A percentile compares a stretch with the other conserved stretches of the same genome.
Conservation (phyloP, 1,284 basidiomycete genomes). For the Ceratobasidium sp. region DNA sequence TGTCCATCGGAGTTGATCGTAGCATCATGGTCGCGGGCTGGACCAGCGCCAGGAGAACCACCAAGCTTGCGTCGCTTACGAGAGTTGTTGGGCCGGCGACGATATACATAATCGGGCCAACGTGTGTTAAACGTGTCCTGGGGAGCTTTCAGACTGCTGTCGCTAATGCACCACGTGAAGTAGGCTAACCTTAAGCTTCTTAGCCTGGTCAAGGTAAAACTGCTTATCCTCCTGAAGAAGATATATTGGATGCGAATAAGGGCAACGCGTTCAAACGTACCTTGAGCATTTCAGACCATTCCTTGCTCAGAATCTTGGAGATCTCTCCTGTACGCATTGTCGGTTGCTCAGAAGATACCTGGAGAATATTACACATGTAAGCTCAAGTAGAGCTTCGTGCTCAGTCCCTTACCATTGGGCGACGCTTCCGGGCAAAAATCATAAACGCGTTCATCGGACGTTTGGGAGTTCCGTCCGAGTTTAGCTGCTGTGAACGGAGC, state of each 20-base stretch:
- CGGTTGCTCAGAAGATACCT: conserved; percentile 80
- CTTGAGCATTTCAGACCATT: conserved; percentile 77
- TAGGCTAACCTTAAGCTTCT: conserved; percentile 46
- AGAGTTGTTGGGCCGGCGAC: conserved; percentile 80
- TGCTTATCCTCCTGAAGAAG: conserved; percentile 71
- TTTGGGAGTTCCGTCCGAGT: conserved; percentile 82
- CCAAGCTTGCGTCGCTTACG: conserved; percentile 53
- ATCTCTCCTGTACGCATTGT: conserved; percentile 86
- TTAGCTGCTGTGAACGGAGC: conserved; percentile 64
- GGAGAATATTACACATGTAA: conserved; percentile 51
- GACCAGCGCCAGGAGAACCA: conserved; percentile 12
- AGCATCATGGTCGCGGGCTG: conserved; percentile 12
- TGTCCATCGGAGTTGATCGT: conserved; percentile 6
- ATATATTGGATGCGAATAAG: conserved; percentile 1
- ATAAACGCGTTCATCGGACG: conserved; percentile 92
- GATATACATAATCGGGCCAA: conserved; percentile 88
- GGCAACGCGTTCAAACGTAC: conserved; percentile 49
- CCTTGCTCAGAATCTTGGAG: conserved; percentile 78
- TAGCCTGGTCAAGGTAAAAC: conserved; percentile 83
- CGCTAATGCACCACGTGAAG: neutral
- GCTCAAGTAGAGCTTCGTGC: neutral
- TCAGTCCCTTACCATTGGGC: conserved; percentile 33
- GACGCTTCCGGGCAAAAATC: conserved; percentile 71
- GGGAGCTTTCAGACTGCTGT: neutral
- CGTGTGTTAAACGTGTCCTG: conserved; percentile 77